These are phyloP conservation scores for Thraustotheca clavata DNA, from an alignment of 352 stramenopile species.

Conservation along the genomic window DNA sequence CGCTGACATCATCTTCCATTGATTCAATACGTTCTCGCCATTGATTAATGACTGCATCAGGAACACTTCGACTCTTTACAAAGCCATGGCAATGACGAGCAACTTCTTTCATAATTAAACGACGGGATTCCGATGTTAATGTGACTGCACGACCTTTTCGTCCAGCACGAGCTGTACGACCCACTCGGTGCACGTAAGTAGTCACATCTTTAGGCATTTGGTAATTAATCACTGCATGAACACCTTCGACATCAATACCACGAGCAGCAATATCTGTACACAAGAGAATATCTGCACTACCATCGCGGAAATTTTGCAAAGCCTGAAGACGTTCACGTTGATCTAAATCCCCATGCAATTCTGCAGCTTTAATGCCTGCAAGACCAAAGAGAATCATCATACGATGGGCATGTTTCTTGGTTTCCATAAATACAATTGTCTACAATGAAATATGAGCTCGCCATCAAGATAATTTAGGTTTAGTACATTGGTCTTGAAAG, in stretches of 20 bases:
- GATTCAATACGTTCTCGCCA: constrained; percentile 79
- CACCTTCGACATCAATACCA: constrained; percentile 96
- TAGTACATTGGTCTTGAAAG: constrained; percentile 81
- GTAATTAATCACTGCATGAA: constrained; percentile 99
- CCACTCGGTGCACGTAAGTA: constrained; percentile 99
- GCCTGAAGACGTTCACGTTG: constrained; percentile 95
- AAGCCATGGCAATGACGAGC: constrained; percentile 81
- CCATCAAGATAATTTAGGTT: no score
- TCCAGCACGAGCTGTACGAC: constrained; percentile 95
- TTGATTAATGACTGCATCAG: constrained; percentile 78
- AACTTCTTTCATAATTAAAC: constrained; percentile 93
- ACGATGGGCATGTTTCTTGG: constrained; percentile 93
- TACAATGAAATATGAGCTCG: constrained; percentile 22
- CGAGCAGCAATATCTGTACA: constrained; percentile 98
- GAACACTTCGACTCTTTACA: constrained; percentile 86
- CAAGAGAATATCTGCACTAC: constrained; percentile 93
- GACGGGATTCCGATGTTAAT: constrained; percentile 82
- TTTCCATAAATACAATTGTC: constrained; percentile 99
- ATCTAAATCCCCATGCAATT: constrained; percentile 97
- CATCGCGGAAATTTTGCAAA: constrained; percentile 94
- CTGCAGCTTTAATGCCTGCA: constrained; percentile 93
- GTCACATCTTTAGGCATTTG: constrained; percentile 98
- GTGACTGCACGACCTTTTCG: constrained; percentile 86
- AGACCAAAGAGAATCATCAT: constrained; percentile 96
- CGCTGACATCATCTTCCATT: constrained; percentile 70